These are phyloP conservation scores for Aspergillus sp. DNA, from an alignment of 2,329 filamentous ascomycete genomes.

Conservation along the genomic window DNA sequence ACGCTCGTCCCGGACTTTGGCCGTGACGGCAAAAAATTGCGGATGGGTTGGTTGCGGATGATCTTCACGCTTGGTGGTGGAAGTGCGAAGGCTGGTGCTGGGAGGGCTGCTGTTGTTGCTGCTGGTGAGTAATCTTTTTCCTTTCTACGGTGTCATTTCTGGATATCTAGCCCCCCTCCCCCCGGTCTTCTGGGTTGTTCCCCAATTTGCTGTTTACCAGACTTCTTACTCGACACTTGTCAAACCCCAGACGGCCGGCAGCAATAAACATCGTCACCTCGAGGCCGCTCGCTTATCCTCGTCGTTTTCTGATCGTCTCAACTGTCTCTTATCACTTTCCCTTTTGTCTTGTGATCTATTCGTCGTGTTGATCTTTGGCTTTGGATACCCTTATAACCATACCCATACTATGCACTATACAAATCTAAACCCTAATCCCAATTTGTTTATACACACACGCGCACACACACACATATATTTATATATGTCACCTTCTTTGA, in stretches of 20 bases:
- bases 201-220: background rate
- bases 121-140: constrained; percentile 30
- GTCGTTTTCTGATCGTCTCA: background rate
- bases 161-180: constrained; percentile 1
- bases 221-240: constrained; percentile 5
- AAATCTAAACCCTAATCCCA: background rate
- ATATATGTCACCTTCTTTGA: background rate
- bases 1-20: constrained; percentile 53
- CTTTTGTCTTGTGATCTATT: background rate
- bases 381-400: constrained; percentile 1
- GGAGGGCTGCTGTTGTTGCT: constrained; percentile 28
- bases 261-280: background rate
- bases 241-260: background rate
- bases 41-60: constrained; percentile 32
- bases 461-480: background rate
- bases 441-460: background rate
- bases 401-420: background rate
- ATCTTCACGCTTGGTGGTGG: constrained; percentile 36
- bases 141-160: constrained; percentile 4
- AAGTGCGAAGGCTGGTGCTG: constrained; percentile 28
- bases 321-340: background rate
- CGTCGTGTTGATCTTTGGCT: background rate
- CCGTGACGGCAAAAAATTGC: constrained; percentile 43
- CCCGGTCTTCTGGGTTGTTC: background rate
- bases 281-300: too few species aligned